phyloP scores from a whole-genome alignment of 1,139 yeast genomes.

The Taphrina sp. region DNA sequence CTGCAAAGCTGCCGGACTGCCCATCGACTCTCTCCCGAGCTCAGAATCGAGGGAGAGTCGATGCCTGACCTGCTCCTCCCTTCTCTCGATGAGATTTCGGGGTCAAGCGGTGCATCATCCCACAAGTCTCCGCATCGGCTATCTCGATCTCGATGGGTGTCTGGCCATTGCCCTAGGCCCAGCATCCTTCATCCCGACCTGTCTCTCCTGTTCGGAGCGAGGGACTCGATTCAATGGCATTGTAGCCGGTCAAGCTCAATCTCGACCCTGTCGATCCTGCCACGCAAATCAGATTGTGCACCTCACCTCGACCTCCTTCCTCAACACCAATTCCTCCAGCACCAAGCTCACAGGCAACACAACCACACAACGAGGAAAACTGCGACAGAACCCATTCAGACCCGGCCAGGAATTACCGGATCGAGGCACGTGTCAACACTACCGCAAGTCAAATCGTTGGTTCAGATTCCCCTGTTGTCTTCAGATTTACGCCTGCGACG shows the following conservation, averaged over 20 bases:
- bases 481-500: slow-evolving; percentile 48
- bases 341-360: not conserved
- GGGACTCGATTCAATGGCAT: slow-evolving; percentile 41
- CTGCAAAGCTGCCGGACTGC: slow-evolving; percentile 43
- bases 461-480: slow-evolving; percentile 49
- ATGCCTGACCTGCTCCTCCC: slow-evolving; percentile 17
- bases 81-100: slow-evolving; percentile 8
- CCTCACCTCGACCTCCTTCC: slow-evolving; percentile 39
- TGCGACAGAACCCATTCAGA: too few species aligned
- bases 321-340: slow-evolving; percentile 41
- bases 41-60: slow-evolving; percentile 38
- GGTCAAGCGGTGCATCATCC: slow-evolving; percentile 10
- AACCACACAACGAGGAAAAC: slow-evolving; percentile 41
- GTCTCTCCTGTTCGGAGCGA: slow-evolving; percentile 42
- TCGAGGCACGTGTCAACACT: slow-evolving; percentile 48
- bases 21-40: slow-evolving; percentile 31
- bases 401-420: slow-evolving; percentile 48
- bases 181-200: slow-evolving; percentile 45
- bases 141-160: slow-evolving; percentile 47
- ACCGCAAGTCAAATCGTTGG: slow-evolving; percentile 49
- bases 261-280: slow-evolving; percentile 45
- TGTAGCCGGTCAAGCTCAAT: slow-evolving; percentile 43
- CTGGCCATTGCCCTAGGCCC: slow-evolving; percentile 45
- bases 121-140: slow-evolving; percentile 43
- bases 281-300: slow-evolving; percentile 44